Conservation (phyloP, 441 rosid species). For the Gossypium davidsonii region DNA sequence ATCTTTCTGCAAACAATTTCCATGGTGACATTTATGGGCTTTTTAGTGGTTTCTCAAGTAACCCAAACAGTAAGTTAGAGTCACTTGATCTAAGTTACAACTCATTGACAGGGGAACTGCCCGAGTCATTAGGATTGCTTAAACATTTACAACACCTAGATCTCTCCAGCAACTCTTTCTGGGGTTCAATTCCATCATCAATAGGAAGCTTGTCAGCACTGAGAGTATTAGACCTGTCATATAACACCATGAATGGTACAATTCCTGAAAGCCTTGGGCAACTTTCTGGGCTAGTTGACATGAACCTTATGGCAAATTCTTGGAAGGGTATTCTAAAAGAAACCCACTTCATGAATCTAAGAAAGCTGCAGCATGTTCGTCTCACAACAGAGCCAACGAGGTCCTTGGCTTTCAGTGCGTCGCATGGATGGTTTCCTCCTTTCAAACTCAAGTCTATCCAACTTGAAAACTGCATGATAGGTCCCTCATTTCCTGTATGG, state of each 20-base stretch:
- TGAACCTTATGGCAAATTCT: conserved; percentile 27
- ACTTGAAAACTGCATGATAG: conserved; percentile 29
- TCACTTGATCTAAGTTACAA: conserved; percentile 27
- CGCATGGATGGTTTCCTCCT: conserved; percentile 32
- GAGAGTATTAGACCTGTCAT: conserved; percentile 31
- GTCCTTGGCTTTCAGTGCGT: conserved; percentile 22
- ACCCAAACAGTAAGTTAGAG: conserved; percentile 17
- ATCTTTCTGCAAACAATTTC: conserved; percentile 31
- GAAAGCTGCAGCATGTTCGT: conserved; percentile 18
- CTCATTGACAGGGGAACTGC: conserved; percentile 27
- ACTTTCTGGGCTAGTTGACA: conserved; percentile 28
- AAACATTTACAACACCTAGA: conserved; percentile 26
- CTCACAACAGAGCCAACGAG: conserved; percentile 23
- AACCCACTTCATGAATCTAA: conserved; percentile 31
- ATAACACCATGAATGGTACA: conserved; percentile 37
- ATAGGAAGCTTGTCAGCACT: conserved; percentile 29
- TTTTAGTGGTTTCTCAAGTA: conserved; percentile 20
- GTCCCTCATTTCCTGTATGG: conserved; percentile 42
- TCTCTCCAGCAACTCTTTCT: conserved; percentile 33
- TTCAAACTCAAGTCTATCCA: conserved; percentile 32
- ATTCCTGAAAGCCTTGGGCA: conserved; percentile 38
- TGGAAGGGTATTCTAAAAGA: conserved; percentile 35
- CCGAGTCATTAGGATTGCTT: conserved; percentile 33
- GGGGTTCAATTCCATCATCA: conserved; percentile 36
- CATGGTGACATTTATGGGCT: conserved; percentile 25